Conservation (phyloP, 768 basidiomycete genomes). For the Galerina marginata region DNA sequence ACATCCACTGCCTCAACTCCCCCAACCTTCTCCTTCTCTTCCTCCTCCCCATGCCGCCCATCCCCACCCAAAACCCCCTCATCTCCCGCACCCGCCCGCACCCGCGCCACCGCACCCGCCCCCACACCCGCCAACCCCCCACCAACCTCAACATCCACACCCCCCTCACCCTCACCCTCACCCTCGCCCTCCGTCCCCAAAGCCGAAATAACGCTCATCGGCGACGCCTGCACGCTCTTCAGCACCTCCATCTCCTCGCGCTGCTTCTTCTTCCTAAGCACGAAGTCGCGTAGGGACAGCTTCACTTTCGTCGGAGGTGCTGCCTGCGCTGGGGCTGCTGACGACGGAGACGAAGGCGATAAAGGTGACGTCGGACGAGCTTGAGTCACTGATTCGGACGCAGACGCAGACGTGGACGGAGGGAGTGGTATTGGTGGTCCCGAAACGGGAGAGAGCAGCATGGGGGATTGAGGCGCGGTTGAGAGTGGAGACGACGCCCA, state of each 20-base stretch:
- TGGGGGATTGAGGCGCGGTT: not conserved
- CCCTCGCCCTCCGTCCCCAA: constrained; percentile 1
- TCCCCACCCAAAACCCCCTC: too few species aligned
- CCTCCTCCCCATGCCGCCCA: too few species aligned
- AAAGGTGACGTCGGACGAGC: not conserved
- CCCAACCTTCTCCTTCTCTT: too few species aligned
- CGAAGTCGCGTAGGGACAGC: constrained; percentile 63
- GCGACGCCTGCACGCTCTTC: constrained; percentile 21
- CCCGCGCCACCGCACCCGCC: not conserved
- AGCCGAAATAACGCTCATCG: constrained; percentile 6
- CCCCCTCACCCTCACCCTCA: too few species aligned
- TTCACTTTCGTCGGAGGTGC: constrained; percentile 47
- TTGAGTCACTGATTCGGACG: not conserved
- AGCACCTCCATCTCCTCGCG: constrained; percentile 46
- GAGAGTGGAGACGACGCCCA: not conserved
- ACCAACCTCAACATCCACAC: too few species aligned
- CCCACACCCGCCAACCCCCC: too few species aligned
- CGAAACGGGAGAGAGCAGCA: not conserved
- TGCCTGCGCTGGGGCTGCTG: not conserved
- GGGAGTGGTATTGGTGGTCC: not conserved
- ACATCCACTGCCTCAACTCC: too few species aligned
- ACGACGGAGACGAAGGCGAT: not conserved
- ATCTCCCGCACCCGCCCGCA: too few species aligned
- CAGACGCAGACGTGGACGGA: not conserved
- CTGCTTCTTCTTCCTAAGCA: constrained; percentile 57